Percentiles rank a stretch among this genome's conserved stretches.
Conservation (phyloP, 108 stramenopile genomes). For the Fistulifera solaris region DNA sequence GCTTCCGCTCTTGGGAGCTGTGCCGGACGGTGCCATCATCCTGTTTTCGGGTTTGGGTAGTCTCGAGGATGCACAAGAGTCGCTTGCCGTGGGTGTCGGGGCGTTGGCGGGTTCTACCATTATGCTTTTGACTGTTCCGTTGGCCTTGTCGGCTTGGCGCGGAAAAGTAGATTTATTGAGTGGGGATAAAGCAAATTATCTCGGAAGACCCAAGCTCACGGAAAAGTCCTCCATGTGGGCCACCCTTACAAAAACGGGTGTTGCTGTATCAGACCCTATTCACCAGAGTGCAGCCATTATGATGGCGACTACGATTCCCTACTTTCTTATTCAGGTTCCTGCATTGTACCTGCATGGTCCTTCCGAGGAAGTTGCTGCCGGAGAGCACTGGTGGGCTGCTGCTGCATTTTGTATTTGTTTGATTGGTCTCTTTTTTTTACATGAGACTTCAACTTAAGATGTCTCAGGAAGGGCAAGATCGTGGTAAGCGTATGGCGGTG, state of each 20-base stretch:
- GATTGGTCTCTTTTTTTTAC: conserved; percentile 58
- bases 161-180: conserved; percentile 86
- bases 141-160: conserved; percentile 66
- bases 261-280: conserved; percentile 43
- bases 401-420: conserved; percentile 49
- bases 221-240: conserved; percentile 3
- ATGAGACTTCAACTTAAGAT: conserved; percentile 58
- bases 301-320: conserved; percentile 75
- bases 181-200: conserved; percentile 36
- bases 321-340: conserved; percentile 85
- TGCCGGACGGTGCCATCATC: conserved; percentile 97
- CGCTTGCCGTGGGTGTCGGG: conserved; percentile 90
- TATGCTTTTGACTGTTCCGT: conserved; percentile 95
- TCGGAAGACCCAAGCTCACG: conserved; percentile 45
- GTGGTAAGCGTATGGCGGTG: conserved; percentile 53
- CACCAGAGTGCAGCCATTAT: conserved; percentile 67
- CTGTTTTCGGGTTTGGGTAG: conserved; percentile 91
- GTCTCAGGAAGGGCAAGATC: conserved; percentile 46
- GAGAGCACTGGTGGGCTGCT: conserved; percentile 74
- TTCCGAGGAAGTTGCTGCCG: conserved; percentile 46
- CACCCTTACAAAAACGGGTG: conserved; percentile 43
- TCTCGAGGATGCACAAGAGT: conserved; percentile 68
- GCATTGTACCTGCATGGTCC: conserved; percentile 57
- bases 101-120: conserved; percentile 95
- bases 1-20: conserved; percentile 92